Evolutionary conservation across 2,329 filamentous ascomycete genomes (phyloP), one percentile per base, ranked within the genome.

Genomic region (Venturia aucupariae): DNA sequence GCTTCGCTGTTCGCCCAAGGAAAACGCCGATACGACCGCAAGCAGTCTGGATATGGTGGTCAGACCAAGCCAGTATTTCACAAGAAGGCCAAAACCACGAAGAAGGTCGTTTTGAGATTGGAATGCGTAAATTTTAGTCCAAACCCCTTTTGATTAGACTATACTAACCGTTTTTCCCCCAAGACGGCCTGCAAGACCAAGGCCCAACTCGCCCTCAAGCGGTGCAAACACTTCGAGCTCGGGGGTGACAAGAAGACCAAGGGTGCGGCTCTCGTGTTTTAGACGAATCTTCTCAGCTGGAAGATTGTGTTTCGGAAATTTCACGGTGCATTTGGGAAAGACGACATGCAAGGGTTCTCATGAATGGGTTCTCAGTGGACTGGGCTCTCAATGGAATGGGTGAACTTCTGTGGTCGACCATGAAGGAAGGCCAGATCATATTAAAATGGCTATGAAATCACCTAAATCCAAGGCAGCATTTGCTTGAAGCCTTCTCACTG

Each of bases 181-280:
- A 38, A 38, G 35, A 93, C 91, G 77, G 80, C 83, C 74, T 99
- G 94, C 91, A 97, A 97, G 90, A 88, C 91, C 80, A 97, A 97
- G 89, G 46, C 46, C 17, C 46, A 51, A 51, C 46, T 51, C 10
- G 46, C 46, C 22, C 46, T 51, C 46, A 51, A 51, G 90, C 91
- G 94, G 79, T 99, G 94, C 92, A 99, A 99, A 90, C 94, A 99
- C 87, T 99, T 99, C 83, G 94, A 99, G 86, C 85, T 99, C 74
- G 96, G 94, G 88, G 94, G 94, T 87, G 94, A 99, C 89, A 99
- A 99, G 92, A 99, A 99, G 91, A 99, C 94, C 76, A 99, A 99
- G 92, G 94, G 94, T 89, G 94, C 94, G 76, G 94, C 94, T 82
- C 88, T 99, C 78, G 94, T 99, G 77, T 99, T 99, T 87, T 99